Evolutionary conservation across 1,284 basidiomycete species (phyloP).

Genomic region (Cutaneotrichosporon mucoides): DNA sequence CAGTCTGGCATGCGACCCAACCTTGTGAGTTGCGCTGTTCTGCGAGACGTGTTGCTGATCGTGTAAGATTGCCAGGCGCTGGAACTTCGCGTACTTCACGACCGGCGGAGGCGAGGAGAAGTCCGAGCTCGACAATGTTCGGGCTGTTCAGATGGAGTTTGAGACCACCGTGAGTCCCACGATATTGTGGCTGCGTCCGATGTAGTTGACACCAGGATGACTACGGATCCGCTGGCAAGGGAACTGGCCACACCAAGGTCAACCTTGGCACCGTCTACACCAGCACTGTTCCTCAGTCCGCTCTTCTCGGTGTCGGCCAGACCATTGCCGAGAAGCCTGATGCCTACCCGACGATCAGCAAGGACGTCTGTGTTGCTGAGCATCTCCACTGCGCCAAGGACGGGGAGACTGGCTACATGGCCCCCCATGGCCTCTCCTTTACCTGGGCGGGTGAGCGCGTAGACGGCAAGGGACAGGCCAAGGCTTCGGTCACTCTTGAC

Average conservation of each 20-base stretch:
- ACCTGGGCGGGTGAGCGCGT: constrained; percentile 71
- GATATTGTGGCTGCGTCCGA: too few species aligned
- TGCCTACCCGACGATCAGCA: constrained; percentile 43
- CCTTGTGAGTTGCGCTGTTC: constrained; percentile 51
- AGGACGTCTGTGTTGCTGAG: constrained; percentile 62
- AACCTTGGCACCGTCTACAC: constrained; percentile 65
- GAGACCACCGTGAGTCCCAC: constrained; percentile 60
- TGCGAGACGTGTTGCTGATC: not conserved
- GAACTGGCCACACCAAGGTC: constrained; percentile 73
- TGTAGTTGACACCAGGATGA: constrained; percentile 48
- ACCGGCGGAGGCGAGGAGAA: constrained; percentile 52
- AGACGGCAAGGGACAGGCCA: constrained; percentile 51
- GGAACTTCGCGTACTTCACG: constrained; percentile 94
- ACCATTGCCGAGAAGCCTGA: constrained; percentile 61
- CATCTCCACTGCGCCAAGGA: constrained; percentile 62
- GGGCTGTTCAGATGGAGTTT: constrained; percentile 94
- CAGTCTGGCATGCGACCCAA: constrained; percentile 94
- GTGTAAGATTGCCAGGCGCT: constrained; percentile 66
- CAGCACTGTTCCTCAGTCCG: constrained; percentile 15
- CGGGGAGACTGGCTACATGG: constrained; percentile 76
- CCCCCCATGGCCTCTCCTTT: constrained; percentile 68
- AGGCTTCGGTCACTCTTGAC: constrained; percentile 59
- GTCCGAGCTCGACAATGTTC: constrained; percentile 64
- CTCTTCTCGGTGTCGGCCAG: constrained; percentile 53
- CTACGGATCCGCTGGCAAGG: constrained; percentile 68